phyloP scores from a whole-genome alignment of 2,329 filamentous ascomycete genomes.

The Cercospora sesami region DNA sequence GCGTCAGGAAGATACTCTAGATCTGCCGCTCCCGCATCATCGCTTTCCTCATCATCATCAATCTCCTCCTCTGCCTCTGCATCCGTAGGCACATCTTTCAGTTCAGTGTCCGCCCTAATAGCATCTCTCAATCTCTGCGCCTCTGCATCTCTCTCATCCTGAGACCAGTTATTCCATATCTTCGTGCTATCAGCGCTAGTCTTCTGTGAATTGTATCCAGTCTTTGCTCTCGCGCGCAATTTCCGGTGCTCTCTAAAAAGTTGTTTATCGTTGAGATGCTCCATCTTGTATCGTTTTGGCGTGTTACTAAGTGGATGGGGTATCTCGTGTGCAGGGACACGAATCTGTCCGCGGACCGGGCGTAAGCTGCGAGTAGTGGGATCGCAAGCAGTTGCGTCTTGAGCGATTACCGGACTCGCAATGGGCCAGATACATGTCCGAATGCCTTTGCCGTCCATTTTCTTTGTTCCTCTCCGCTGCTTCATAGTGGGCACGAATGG shows the following conservation, averaged over 20 bases:
- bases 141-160: background rate
- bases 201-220: background rate
- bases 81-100: background rate
- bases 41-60: background rate
- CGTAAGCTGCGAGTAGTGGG: background rate
- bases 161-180: background rate
- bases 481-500: background rate
- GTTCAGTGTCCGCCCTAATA: background rate
- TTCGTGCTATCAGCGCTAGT: background rate
- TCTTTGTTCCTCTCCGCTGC: background rate
- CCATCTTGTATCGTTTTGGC: background rate
- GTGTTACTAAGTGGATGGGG: background rate
- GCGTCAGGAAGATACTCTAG: background rate
- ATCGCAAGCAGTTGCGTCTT: background rate
- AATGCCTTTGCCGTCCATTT: background rate
- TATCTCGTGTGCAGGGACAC: background rate
- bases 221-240: background rate
- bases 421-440: background rate
- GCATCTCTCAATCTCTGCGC: background rate
- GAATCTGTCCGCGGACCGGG: background rate
- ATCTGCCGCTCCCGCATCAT: background rate
- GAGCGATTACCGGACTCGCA: background rate
- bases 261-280: background rate
- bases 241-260: constrained; percentile 4
- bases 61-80: background rate